phyloP scores from a whole-genome alignment of 1,284 basidiomycete species.

The Malassezia restricta region DNA sequence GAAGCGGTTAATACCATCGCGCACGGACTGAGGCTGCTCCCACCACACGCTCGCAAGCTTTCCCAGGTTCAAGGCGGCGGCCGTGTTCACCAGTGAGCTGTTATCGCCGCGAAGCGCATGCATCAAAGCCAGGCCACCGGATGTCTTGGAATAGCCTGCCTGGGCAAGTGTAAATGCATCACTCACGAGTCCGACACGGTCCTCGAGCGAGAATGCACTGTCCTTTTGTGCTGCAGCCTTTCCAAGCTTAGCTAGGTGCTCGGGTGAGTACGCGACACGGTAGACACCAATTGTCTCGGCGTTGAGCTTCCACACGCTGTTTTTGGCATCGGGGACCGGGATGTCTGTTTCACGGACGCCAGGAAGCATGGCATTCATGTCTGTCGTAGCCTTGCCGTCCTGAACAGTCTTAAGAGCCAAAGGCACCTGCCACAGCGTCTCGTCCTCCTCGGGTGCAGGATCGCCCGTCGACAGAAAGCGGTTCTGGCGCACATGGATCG shows the following conservation, averaged over 20 bases:
- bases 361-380: constrained; percentile 58
- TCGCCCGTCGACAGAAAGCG: constrained; percentile 75
- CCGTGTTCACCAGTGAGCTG: constrained; percentile 25
- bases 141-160: constrained; percentile 63
- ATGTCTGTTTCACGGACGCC: constrained; percentile 58
- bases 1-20: constrained; percentile 31
- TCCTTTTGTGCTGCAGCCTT: constrained; percentile 58
- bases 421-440: constrained; percentile 78
- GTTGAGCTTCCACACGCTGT: constrained; percentile 63
- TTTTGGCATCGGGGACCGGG: constrained; percentile 55
- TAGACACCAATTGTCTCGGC: constrained; percentile 77
- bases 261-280: constrained; percentile 73
- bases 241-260: constrained; percentile 65
- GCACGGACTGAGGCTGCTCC: constrained; percentile 59
- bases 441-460: constrained; percentile 60
- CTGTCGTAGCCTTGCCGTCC: constrained; percentile 53
- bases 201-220: constrained; percentile 62
- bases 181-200: constrained; percentile 70
- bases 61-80: constrained; percentile 14
- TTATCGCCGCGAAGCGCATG: constrained; percentile 53
- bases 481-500: constrained; percentile 58
- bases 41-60: constrained; percentile 58
- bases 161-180: constrained; percentile 67
- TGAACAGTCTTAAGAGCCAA: constrained; percentile 60
- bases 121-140: constrained; percentile 62